A percentile compares a stretch with the other conserved stretches of the same genome.
These are phyloP conservation scores for Penicillium riverlandense DNA, from an alignment of 495 filamentous ascomycete species.

Conservation along the genomic window DNA sequence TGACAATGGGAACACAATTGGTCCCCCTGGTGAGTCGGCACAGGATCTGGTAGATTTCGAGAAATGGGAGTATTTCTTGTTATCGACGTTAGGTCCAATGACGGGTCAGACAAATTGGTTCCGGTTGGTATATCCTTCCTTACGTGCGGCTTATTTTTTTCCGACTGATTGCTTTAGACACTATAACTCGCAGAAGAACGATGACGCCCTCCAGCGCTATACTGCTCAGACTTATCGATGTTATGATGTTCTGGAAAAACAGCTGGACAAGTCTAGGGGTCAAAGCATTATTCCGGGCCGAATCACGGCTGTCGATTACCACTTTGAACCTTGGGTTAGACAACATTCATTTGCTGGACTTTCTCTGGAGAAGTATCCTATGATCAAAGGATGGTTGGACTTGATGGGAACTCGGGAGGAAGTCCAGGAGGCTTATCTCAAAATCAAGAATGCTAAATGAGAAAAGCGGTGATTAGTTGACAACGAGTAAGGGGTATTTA, in stretches of 20 bases:
- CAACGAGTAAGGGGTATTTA: too few species aligned
- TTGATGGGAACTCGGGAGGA: conserved; percentile 20
- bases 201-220: conserved; percentile 32
- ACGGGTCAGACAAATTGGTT: conserved; percentile 38
- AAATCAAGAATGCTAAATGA: conserved; percentile 5
- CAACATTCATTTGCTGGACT: conserved; percentile 32
- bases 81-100: conserved; percentile 36
- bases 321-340: conserved; percentile 41
- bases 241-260: conserved; percentile 35
- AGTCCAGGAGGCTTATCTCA: conserved; percentile 20
- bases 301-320: conserved; percentile 32
- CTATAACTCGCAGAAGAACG: conserved; percentile 26
- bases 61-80: conserved; percentile 40
- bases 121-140: conserved; percentile 8
- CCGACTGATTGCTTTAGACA: conserved; percentile 9
- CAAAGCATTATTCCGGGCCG: conserved; percentile 28
- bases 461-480: neutral
- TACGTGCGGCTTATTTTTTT: neutral
- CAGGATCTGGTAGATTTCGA: conserved; percentile 39
- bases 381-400: conserved; percentile 19
- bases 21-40: conserved; percentile 19
- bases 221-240: conserved; percentile 29
- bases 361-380: conserved; percentile 31
- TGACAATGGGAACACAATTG: conserved; percentile 17
- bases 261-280: conserved; percentile 31